These are phyloP conservation scores for Pseudogymnoascus sp. DNA, from an alignment of 2,329 filamentous ascomycete species.

Conservation along the genomic window DNA sequence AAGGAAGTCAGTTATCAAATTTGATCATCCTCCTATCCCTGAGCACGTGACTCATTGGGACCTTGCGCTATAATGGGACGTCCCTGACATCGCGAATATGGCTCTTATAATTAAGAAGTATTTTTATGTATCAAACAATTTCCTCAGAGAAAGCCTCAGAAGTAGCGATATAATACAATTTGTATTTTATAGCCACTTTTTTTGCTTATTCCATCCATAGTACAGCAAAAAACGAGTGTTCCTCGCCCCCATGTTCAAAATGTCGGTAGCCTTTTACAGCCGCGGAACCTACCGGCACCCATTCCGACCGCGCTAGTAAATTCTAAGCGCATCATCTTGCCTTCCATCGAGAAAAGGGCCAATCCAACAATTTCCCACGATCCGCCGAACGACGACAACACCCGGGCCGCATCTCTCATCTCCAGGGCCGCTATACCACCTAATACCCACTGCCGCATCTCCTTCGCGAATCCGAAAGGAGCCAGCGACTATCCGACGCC, in stretches of 20 bases:
- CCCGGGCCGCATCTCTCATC: slow-evolving; percentile 1
- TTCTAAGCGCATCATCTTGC: slow-evolving; percentile 8
- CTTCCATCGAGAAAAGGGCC: slow-evolving; percentile 5
- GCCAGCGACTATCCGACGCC: background rate
- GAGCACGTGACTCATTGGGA: background rate
- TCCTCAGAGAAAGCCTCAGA: background rate
- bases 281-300: slow-evolving; percentile 4
- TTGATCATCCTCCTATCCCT: background rate
- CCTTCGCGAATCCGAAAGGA: background rate
- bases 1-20: slow-evolving; percentile 1
- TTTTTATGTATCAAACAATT: background rate
- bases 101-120: background rate
- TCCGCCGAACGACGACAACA: slow-evolving; percentile 3
- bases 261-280: background rate
- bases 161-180: background rate
- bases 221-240: background rate
- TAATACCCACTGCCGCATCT: background rate
- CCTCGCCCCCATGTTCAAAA: background rate
- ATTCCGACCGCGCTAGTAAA: slow-evolving; percentile 9
- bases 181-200: background rate
- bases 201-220: background rate
- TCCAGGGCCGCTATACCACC: background rate
- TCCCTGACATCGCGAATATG: background rate
- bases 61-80: background rate
- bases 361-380: slow-evolving; percentile 4